Base-by-base conservation (phyloP, 768 basidiomycete genomes). In the Pleurotus platypus region DNA sequence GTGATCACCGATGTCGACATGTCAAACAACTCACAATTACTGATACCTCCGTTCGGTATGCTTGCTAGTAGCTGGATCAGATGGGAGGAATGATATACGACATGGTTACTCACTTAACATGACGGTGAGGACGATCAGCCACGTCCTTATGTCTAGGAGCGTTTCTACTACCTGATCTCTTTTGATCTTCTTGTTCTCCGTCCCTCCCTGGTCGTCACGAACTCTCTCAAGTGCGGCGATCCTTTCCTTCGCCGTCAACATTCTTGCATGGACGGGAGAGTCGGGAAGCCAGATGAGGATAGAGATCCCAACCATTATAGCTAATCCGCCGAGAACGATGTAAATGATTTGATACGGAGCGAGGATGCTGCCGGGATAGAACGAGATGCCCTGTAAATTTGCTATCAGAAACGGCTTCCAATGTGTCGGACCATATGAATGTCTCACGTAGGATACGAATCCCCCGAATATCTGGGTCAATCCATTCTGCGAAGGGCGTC, bases 191-290 rank as follows among this genome's bases (percentile, higher is more conserved):
- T 80, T 82, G 68, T 86, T 86, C 62, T 79, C 76, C 0, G 80
- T 85, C 0, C 86, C 87, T 43, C 83, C 82, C 59, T 84, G 80
- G 59, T 86, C 84, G 58, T 85, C 76, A n/a, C 83, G 80, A 8
- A 88, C 83, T 42, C 86, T 78, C 64, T 87, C 86, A 37, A 87
- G 67, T 2, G 77, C 83, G 40, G 85, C 83, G 46, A 86, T 77
- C 3, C 83, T 75, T 60, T 88, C 85, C 62, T 85, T 80, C 54
- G 72, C 74, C 0, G 77, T 82, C 13, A 87, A 71, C 63, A 83
- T 77, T 4, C 62, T 68, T 1, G 86, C 85, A 60, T 81, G 79
- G 2, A 86, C 81, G 3, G 85, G 86, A 0, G 85, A 85, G 64
- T 87, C 85, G 0, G 86, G 85, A 13, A 87, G 72, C 79, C 78